phyloP scores from a whole-genome alignment of 208 protist species.

The Leptomonas pyrrhocoris region DNA sequence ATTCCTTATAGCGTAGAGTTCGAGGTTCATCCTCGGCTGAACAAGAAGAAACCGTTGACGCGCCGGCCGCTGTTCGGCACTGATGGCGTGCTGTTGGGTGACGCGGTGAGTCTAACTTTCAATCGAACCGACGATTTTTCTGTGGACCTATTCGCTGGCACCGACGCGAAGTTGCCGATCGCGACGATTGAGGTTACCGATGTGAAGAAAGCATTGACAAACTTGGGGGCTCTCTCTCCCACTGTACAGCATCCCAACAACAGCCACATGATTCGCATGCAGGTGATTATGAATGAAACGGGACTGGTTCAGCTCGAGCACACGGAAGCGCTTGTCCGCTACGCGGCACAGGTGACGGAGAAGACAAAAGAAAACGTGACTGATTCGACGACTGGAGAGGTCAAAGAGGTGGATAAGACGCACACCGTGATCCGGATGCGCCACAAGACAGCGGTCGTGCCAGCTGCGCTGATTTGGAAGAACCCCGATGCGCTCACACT shows the following conservation, averaged over 20 bases:
- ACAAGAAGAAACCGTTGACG: slow-evolving; percentile 24
- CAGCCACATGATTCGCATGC: slow-evolving; percentile 80
- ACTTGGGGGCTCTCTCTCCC: slow-evolving; percentile 43
- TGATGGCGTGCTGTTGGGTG: slow-evolving; percentile 37
- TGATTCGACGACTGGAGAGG: slow-evolving; percentile 18
- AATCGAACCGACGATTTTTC: slow-evolving; percentile 81
- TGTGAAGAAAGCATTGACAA: slow-evolving; percentile 56
- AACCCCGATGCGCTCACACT: slow-evolving; percentile 39
- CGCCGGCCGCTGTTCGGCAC: slow-evolving; percentile 19
- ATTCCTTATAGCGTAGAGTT: slow-evolving; percentile 66
- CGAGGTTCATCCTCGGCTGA: slow-evolving; percentile 36
- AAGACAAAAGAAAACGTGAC: slow-evolving; percentile 38
- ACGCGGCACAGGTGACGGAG: slow-evolving; percentile 60
- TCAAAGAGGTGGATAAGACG: slow-evolving; percentile 27
- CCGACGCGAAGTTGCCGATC: slow-evolving; percentile 25
- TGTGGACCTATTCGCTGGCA: slow-evolving; percentile 46
- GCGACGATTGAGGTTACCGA: slow-evolving; percentile 46
- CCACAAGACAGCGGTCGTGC: slow-evolving; percentile 28
- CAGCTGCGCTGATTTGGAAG: slow-evolving; percentile 39
- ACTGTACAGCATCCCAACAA: slow-evolving; percentile 69
- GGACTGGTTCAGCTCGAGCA: slow-evolving; percentile 75
- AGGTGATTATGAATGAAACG: slow-evolving; percentile 69
- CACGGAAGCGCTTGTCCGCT: slow-evolving; percentile 60
- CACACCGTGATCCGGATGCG: slow-evolving; percentile 47
- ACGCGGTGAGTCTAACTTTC: slow-evolving; percentile 64